Percentiles rank a stretch among this genome's conserved stretches.
These are phyloP conservation scores for Alternaria dauci DNA, from an alignment of 2,329 filamentous ascomycete genomes.

Conservation along the genomic window DNA sequence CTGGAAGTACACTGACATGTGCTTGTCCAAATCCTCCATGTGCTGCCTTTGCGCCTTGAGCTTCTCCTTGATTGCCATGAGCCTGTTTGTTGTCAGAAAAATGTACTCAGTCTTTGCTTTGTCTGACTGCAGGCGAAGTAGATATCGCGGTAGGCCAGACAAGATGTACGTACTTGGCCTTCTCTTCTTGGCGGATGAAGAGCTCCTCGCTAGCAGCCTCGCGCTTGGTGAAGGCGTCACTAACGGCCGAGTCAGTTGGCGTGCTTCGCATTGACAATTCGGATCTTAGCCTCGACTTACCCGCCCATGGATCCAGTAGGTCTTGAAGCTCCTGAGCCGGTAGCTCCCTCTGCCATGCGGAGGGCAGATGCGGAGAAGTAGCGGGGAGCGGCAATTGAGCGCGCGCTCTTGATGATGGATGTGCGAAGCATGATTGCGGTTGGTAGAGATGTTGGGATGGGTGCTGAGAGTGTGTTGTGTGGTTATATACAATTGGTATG, in stretches of 20 bases:
- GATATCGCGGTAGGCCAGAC: slow-evolving; percentile 1
- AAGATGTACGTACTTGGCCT: slow-evolving; percentile 70
- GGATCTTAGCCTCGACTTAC: slow-evolving; percentile 32
- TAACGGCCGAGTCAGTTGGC: slow-evolving; percentile 50
- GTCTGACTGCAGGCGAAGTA: background rate
- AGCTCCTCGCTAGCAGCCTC: slow-evolving; percentile 87
- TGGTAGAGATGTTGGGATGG: slow-evolving; percentile 14
- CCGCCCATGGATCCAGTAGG: slow-evolving; percentile 50
- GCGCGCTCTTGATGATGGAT: slow-evolving; percentile 52
- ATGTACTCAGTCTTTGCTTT: background rate
- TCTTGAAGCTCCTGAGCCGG: slow-evolving; percentile 54
- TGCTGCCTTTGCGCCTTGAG: slow-evolving; percentile 81
- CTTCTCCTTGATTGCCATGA: slow-evolving; percentile 73
- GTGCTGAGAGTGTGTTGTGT: slow-evolving; percentile 15
- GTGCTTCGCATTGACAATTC: background rate
- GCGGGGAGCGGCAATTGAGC: slow-evolving; percentile 49
- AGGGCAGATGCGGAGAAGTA: slow-evolving; percentile 55
- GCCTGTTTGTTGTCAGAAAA: slow-evolving; percentile 54
- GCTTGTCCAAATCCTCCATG: slow-evolving; percentile 82
- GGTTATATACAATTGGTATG: slow-evolving; percentile 26
- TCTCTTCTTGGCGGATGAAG: slow-evolving; percentile 86
- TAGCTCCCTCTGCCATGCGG: slow-evolving; percentile 56
- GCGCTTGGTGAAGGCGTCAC: slow-evolving; percentile 91
- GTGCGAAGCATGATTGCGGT: slow-evolving; percentile 48
- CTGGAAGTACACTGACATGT: slow-evolving; percentile 71